Evolutionary conservation across 78 protist genomes (phyloP).

Genomic region (Dictyostelium citrinum): DNA sequence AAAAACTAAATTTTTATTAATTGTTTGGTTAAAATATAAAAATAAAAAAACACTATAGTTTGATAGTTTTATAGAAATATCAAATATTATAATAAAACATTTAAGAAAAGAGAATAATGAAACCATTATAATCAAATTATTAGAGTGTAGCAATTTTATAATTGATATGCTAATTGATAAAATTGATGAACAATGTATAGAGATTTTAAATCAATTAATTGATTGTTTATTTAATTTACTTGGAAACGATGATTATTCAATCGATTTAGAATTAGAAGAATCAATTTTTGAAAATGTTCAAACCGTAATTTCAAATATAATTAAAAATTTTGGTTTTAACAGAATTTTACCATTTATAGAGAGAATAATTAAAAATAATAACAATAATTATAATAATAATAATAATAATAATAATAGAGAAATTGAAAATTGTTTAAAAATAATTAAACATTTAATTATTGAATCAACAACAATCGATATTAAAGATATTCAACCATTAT

Average conservation of each 20-base stretch:
- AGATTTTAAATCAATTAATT: not conserved
- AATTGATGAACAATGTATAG: not conserved
- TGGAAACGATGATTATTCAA: not conserved
- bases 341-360: not conserved
- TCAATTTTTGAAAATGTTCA: not conserved
- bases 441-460: not conserved
- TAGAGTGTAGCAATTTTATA: not conserved
- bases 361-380: not conserved
- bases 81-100: not conserved
- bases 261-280: not conserved
- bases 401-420: not conserved
- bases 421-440: not conserved
- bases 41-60: too few species aligned
- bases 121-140: not conserved
- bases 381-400: not conserved
- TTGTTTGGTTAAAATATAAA: too few species aligned
- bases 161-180: not conserved
- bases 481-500: not conserved
- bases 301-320: not conserved
- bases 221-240: not conserved
- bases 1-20: not conserved
- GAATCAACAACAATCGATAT: not conserved
- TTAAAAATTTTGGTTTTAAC: not conserved
- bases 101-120: conserved; percentile 3
- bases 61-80: not conserved